Evolutionary conservation across 441 rosid species (phyloP), one percentile per base, ranked within the genome.

Genomic region (Adansonia gregorii): DNA sequence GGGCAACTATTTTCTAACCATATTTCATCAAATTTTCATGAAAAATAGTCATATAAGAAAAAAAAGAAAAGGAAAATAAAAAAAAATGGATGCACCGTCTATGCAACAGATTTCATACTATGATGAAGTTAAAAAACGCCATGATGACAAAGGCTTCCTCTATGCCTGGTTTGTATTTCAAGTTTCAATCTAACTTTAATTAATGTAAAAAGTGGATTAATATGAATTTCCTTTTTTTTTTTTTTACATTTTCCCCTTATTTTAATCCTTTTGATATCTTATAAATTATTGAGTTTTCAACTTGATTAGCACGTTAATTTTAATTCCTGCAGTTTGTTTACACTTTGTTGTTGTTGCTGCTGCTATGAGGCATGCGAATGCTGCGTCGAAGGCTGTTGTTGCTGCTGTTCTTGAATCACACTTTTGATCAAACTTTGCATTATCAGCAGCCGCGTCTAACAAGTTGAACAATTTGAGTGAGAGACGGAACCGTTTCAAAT

Each of bases 111-210:
- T 87, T 85, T 82, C 88, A 6, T 86, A 86, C 51, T 27, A 2
- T n/a, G 89, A 80, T 73, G 88, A 85, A n/a, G 75, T 87, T 63
- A 79, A 83, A 78, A 86, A 48, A 78, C 90, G 87, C 72, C 85
- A 48, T 0, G 84, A 85, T 11, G 88, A 88, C 15, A 87, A 84
- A 58, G 93, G 91, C 78, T 78, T 85, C 78, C 84, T 86, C 64
- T 83, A 84, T 78, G 84, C 90, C 63, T 60, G 80, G 90, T 89
- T 35, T 19, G 82, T 77, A 39, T 39, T 22, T 27, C 46, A 17
- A 24, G 27, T 24, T 24, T 24, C 27, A 24, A 24, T 24, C 27
- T 24, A 24, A 24, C 27, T 24, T 24, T 24, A 24, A 1, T 24
- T 24, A 24, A 24, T 24, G 27, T 24, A 24, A 24, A 24, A 24